Base-by-base conservation (phyloP, 2,329 filamentous ascomycete genomes). In the Ambrosiella beaveri region DNA sequence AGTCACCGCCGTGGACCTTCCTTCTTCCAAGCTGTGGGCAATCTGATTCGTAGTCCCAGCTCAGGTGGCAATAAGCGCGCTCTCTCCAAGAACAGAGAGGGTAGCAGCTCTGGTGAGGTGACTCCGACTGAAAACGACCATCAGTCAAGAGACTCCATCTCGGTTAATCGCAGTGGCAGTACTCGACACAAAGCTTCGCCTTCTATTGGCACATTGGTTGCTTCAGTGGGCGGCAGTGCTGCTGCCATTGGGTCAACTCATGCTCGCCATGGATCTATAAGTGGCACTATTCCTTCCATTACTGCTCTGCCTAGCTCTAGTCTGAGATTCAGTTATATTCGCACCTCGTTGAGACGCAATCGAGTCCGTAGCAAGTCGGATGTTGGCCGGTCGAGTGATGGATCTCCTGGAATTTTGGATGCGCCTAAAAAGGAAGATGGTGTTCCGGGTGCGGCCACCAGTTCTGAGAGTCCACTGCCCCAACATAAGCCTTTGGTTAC, bases 321-420 rank as follows among this genome's bases (percentile, higher is more conserved):
- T 72, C 47, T 71, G 76, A 13, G 37, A 6, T 54, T 54, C 15
- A 41, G 37, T 27, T 41, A 12, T 27, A 27, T 54, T n/a, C 38
- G 52, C 15, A 38, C 12, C 7, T 54, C 52, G 15, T 35, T 54
- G 67, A 37, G 71, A 69, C 50, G 73, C 78, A 40, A 19, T 11
- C 76, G 82, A 13, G 74, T 70, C 36, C 73, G 74, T 64, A 80
- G 75, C 71, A 82, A 74, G 64, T 80, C 73, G 13, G 78, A 76
- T 54, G 70, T 74, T 54, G 71, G 71, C 57, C 76, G 71, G 65
- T 66, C 66, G 53, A 69, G 66, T 47, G 60, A 66, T 56, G 66
- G 59, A 65, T 72, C 58, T 70, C 69, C n/a, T 69, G 73, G 71
- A 59, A 67, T 81, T 1, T 69, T 74, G 3, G 73, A 68, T 9